Base-by-base conservation (phyloP, 2,329 filamentous ascomycete species). In the Scolecobasidium constrictum region DNA sequence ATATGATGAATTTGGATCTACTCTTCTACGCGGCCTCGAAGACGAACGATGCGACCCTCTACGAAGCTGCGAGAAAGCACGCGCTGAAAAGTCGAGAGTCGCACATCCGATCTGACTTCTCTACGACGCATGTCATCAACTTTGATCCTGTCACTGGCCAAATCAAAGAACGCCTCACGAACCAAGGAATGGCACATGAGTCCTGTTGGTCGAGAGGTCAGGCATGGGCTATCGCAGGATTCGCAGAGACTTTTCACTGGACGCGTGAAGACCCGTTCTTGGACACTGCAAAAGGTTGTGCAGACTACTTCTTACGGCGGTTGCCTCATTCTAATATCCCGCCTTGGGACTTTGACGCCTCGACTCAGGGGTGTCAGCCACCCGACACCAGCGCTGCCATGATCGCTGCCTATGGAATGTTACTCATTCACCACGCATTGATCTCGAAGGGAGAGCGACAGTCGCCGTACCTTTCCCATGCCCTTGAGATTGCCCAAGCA, bases 271-370 rank as follows among this genome's bases (percentile, higher is more conserved):
- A 4, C 1, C 50, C 49, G 0, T 69, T 68, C 47, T 56, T 69
- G 0, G 48, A 59, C 1, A 65, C 65, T 1, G 58, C 67, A 0
- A 56, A 58, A 11, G 63, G 60, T 0, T 45, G 64, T 16, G 64
- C 65, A 0, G 62, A 69, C 36, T 66, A 65, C 41, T 71, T 71
- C 45, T 46, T 70, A 4, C 43, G 55, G 3, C 52, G 62, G 1
- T 47, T 72, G 16, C 58, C 63, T 0, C 47, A 43, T 0, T 55
- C 53, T 17, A 49, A 52, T 1, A 61, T 69, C 0, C 64, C 66
- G 2, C 59, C 61, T 9, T 71, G 66, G 67, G 67, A 71, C 42
- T 70, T 69, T 39, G 63, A 71, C 46, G 68, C 67, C 0, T 69
- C 68, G n/a, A n/a, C 26, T 41, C 50, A 51, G 0, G 54, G 33